phyloP scores from a whole-genome alignment of 2,329 filamentous ascomycete species.

The Emmonsiellopsis sp. region DNA sequence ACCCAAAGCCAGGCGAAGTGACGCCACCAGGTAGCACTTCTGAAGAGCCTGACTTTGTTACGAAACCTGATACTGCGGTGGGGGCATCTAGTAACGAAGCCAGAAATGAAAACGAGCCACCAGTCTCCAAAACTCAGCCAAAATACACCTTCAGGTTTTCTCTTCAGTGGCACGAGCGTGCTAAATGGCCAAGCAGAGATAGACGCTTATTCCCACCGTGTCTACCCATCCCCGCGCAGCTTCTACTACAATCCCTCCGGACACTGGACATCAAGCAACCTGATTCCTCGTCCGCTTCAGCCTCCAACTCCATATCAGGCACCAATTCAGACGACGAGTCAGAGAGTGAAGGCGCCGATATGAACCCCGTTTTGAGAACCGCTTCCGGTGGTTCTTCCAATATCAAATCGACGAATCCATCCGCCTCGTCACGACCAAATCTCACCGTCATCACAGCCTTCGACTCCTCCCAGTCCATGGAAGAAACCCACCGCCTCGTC shows the following conservation, averaged over 20 bases:
- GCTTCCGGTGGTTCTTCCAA: not conserved
- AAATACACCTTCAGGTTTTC: slow-evolving; percentile 59
- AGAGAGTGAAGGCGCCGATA: slow-evolving; percentile 10
- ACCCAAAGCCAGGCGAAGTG: slow-evolving; percentile 36
- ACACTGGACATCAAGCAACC: slow-evolving; percentile 8
- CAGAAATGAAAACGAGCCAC: not conserved
- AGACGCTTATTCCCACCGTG: slow-evolving; percentile 47
- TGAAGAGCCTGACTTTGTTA: slow-evolving; percentile 24
- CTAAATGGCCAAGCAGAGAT: slow-evolving; percentile 42
- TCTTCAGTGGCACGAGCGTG: slow-evolving; percentile 54
- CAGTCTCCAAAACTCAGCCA: slow-evolving; percentile 32
- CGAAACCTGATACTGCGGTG: not conserved
- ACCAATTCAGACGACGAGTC: slow-evolving; percentile 11
- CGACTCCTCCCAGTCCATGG: slow-evolving; percentile 13
- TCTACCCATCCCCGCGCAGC: slow-evolving; percentile 48
- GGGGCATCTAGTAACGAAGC: not conserved
- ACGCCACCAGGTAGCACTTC: slow-evolving; percentile 30
- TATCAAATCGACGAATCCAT: too few relatives aligned
- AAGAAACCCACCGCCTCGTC: slow-evolving; percentile 23
- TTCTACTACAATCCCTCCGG: slow-evolving; percentile 37
- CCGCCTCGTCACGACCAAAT: not conserved
- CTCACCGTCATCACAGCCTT: slow-evolving; percentile 5
- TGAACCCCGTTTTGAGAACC: slow-evolving; percentile 5
- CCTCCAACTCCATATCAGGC: slow-evolving; percentile 11
- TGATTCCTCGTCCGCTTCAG: slow-evolving; percentile 10